A percentile compares a stretch with the other conserved stretches of the same genome.
Conservation (phyloP, 1,284 basidiomycete genomes). For the Farysia itapuensis region DNA sequence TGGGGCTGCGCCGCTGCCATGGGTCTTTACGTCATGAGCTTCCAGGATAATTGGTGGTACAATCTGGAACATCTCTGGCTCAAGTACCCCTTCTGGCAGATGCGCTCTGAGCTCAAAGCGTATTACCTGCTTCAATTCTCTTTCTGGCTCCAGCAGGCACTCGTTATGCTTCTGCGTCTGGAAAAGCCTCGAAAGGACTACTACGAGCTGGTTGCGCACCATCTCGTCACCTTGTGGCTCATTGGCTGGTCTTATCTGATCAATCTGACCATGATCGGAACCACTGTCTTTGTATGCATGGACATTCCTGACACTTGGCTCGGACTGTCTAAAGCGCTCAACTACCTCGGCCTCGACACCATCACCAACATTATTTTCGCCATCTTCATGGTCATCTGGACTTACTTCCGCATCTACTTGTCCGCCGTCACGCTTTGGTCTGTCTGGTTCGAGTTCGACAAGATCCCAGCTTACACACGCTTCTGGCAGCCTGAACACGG, state of each 20-base stretch:
- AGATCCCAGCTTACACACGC: constrained; percentile 65
- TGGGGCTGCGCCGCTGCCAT: constrained; percentile 51
- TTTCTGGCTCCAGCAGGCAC: constrained; percentile 92
- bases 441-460: constrained; percentile 77
- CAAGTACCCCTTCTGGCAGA: constrained; percentile 65
- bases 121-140: constrained; percentile 80
- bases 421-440: constrained; percentile 85
- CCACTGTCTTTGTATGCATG: constrained; percentile 93
- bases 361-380: constrained; percentile 43
- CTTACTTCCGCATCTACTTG: constrained; percentile 90
- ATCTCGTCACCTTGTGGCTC: constrained; percentile 93
- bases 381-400: constrained; percentile 55
- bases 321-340: constrained; percentile 59
- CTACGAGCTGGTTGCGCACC: constrained; percentile 76
- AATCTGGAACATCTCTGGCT: constrained; percentile 57
- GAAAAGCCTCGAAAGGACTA: constrained; percentile 95
- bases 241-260: constrained; percentile 68
- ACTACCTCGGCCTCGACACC: constrained; percentile 53
- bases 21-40: constrained; percentile 72
- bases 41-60: constrained; percentile 88
- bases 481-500: constrained; percentile 52
- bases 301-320: constrained; percentile 89
- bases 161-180: constrained; percentile 79
- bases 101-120: constrained; percentile 80
- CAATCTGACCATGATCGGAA: constrained; percentile 78